These are phyloP conservation scores for Tubosaeta sp. DNA, from an alignment of 768 basidiomycete genomes.

Conservation along the genomic window DNA sequence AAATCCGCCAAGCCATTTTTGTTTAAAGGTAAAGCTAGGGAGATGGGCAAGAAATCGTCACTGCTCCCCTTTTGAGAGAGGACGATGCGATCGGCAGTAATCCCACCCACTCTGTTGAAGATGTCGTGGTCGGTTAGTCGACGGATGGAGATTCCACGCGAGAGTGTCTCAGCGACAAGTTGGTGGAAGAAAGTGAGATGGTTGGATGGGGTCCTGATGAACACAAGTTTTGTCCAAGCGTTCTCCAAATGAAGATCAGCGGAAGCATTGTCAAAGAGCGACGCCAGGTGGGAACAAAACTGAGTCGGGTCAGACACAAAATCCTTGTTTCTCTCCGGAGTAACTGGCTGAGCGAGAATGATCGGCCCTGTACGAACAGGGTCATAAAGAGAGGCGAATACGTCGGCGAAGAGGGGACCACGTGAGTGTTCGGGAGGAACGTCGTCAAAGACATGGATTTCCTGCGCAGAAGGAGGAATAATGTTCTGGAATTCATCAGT, in stretches of 20 bases:
- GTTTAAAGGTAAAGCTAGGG: slow-evolving; percentile 55
- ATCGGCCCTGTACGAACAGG: slow-evolving; percentile 30
- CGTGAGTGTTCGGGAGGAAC: slow-evolving; percentile 58
- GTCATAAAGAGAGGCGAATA: slow-evolving; percentile 56
- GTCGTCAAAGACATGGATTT: slow-evolving; percentile 75
- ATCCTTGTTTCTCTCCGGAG: slow-evolving; percentile 51
- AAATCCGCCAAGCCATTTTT: slow-evolving; percentile 58
- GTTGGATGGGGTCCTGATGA: slow-evolving; percentile 48
- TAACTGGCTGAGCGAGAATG: slow-evolving; percentile 55
- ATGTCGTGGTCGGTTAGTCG: slow-evolving; percentile 69
- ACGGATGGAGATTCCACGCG: slow-evolving; percentile 49
- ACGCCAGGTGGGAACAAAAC: slow-evolving; percentile 41
- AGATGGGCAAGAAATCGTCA: slow-evolving; percentile 46
- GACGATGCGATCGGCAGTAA: slow-evolving; percentile 65
- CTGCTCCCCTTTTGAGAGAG: slow-evolving; percentile 45
- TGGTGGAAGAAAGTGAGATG: slow-evolving; percentile 46
- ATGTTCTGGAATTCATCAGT: slow-evolving; percentile 54
- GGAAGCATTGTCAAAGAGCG: slow-evolving; percentile 25
- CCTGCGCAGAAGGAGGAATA: slow-evolving; percentile 55
- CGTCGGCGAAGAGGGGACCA: slow-evolving; percentile 68
- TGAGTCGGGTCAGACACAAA: slow-evolving; percentile 42
- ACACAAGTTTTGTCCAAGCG: slow-evolving; percentile 39
- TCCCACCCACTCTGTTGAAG: slow-evolving; percentile 68
- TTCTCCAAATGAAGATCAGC: slow-evolving; percentile 24
- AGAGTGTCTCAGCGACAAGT: slow-evolving; percentile 54